These are phyloP conservation scores for Rhododendron simsii DNA, from an alignment of 148 eudicot species.

Conservation along the genomic window DNA sequence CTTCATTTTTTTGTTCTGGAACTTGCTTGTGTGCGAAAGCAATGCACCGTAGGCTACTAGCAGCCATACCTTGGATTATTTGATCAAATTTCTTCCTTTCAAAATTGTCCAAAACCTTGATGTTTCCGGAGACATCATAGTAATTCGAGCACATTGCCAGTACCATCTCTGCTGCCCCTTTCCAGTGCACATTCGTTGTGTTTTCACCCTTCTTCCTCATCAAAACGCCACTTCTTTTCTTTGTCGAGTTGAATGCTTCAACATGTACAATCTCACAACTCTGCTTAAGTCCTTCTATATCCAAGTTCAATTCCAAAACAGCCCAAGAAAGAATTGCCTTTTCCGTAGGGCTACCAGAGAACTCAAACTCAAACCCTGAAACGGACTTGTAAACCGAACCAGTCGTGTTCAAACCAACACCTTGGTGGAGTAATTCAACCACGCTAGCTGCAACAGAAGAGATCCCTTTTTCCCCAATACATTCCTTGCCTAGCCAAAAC, in stretches of 20 bases:
- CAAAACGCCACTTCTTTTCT: constrained; percentile 11
- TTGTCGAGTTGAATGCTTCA: constrained; percentile 18
- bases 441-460: neutral
- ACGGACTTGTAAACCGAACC: neutral
- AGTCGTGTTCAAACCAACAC: neutral
- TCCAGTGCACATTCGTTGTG: neutral
- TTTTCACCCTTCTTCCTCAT: neutral
- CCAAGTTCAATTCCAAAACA: neutral
- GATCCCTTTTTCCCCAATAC: neutral
- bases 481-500: neutral
- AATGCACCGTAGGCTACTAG: constrained; percentile 14
- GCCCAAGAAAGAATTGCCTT: neutral
- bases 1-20: neutral
- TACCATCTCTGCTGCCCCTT: constrained; percentile 14
- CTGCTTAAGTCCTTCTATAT: neutral
- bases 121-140: neutral
- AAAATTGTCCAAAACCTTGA: constrained; percentile 2
- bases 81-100: constrained; percentile 8
- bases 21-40: constrained; percentile 18
- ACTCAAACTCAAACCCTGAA: neutral
- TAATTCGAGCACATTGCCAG: constrained; percentile 16
- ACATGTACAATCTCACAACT: constrained; percentile 3
- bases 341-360: neutral
- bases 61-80: constrained; percentile 14
- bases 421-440: neutral